Conservation (phyloP, 75 land plant genomes). For the Sequoia sempervirens region DNA sequence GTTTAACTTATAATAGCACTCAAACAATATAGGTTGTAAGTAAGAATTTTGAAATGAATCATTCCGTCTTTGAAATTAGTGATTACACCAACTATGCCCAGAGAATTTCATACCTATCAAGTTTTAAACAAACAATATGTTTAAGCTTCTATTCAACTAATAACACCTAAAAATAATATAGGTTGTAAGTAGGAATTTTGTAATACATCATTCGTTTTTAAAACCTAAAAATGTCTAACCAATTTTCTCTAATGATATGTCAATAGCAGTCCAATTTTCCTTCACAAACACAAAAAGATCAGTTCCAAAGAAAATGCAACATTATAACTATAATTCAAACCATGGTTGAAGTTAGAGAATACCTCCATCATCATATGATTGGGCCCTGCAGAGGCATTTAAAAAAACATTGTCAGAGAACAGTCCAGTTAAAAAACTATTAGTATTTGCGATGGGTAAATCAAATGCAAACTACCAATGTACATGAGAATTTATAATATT, state of each 20-base stretch:
- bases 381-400: constrained; percentile 59
- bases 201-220: not conserved
- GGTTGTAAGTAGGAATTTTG: not conserved
- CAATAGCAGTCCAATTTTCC: not conserved
- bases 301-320: not conserved
- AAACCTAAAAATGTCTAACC: not conserved
- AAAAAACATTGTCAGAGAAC: not conserved
- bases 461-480: not conserved
- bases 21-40: not conserved
- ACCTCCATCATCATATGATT: constrained; percentile 96
- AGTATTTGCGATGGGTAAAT: not conserved
- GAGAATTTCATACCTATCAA: constrained; percentile 87
- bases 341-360: not conserved
- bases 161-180: not conserved
- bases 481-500: not conserved
- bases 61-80: constrained; percentile 58
- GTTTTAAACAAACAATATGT: not conserved
- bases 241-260: not conserved
- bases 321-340: not conserved
- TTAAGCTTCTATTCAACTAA: constrained; percentile 5
- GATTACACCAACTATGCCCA: constrained; percentile 89
- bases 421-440: not conserved
- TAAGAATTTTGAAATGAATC: not conserved
- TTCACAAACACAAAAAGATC: not conserved
- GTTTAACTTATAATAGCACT: not conserved